Percentiles rank a stretch among this genome's conserved stretches.
Conservation (phyloP, 768 basidiomycete species). For the Austroboletus eburneus region DNA sequence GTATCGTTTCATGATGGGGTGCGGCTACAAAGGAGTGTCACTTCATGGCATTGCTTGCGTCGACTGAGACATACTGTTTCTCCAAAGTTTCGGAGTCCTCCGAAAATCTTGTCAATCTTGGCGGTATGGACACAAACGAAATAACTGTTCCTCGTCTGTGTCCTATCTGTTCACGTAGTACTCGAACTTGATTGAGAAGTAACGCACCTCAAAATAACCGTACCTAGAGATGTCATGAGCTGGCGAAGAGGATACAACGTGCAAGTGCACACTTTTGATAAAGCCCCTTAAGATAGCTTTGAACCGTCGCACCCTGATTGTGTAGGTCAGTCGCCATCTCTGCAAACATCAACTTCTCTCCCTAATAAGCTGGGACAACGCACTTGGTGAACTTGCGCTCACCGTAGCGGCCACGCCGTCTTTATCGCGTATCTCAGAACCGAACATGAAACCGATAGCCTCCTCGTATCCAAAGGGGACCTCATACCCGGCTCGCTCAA, state of each 20-base stretch:
- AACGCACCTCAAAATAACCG: conserved; percentile 66
- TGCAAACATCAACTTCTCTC: conserved; percentile 57
- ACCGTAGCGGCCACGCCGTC: conserved; percentile 85
- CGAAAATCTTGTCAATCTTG: conserved; percentile 69
- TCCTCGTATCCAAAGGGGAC: conserved; percentile 87
- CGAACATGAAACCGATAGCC: conserved; percentile 91
- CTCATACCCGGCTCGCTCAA: conserved; percentile 62
- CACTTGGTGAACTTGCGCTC: conserved; percentile 1
- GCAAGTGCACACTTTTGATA: conserved; percentile 48
- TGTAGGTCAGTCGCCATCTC: conserved; percentile 57
- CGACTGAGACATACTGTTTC: conserved; percentile 29
- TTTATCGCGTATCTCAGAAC: conserved; percentile 75
- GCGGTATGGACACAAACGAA: conserved; percentile 67
- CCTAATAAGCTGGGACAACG: conserved; percentile 1
- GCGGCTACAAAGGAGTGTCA: conserved; percentile 13
- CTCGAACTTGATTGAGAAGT: background rate
- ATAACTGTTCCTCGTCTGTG: conserved; percentile 76
- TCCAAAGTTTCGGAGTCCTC: conserved; percentile 55
- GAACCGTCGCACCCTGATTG: conserved; percentile 49
- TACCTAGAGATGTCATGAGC: conserved; percentile 43
- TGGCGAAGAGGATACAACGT: background rate
- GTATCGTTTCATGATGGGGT: conserved; percentile 39
- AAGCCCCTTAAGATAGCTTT: conserved; percentile 54
- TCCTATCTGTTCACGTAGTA: conserved; percentile 1
- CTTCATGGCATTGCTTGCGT: background rate